Base-by-base conservation (phyloP, 108 stramenopile species). In the Stephanodiscus minutulus region DNA sequence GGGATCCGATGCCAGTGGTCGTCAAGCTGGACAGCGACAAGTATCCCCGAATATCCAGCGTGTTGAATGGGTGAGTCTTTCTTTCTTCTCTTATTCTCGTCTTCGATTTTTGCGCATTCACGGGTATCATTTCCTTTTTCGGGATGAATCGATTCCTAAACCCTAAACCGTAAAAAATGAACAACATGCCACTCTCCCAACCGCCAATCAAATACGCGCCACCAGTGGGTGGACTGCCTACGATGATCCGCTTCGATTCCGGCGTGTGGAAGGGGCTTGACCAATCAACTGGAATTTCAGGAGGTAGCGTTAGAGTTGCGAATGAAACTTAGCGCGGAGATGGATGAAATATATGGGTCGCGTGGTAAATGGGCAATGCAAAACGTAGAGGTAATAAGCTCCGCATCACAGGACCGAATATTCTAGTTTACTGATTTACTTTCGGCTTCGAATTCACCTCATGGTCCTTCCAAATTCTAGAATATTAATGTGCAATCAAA, bases 1-100 rank as follows among this genome's bases (percentile, higher is more conserved):
- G 12, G 90, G 89, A 2, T 61, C 76, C 0, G 72, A 72, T 17
- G 84, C 88, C 13, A 79, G 91, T n/a, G 21, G 77, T 96, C 7
- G 83, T 82, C 39, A 96, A 96, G 73, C 59, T 96, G 44, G 91
- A 96, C 72, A 85, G 89, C 43, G 93, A 94, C 56, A 60, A 89
- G 53, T 64, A 92, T 36, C 84, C 81, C 11, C 65, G 82, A 49
- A 66, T 83, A 57, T 83, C 93, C 7, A 70, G 69, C 44, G 50
- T 66, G 24, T 75, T 91, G 27, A 60, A 82, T n/a, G 49, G 82
- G 88, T 7, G 60, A 76, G 62, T 84, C 82, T 25, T 25, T 21
- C 7, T 21, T 17, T 9, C 8, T n/a, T n/a, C n/a, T 2, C 25
- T 4, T 55, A 2, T 0, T 50, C 50, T 24, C 50, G 39, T 39